A percentile compares a stretch with the other conserved stretches of the same genome.
Conservation (phyloP, 129 eudicot species). For the Ambrosia trifida region DNA sequence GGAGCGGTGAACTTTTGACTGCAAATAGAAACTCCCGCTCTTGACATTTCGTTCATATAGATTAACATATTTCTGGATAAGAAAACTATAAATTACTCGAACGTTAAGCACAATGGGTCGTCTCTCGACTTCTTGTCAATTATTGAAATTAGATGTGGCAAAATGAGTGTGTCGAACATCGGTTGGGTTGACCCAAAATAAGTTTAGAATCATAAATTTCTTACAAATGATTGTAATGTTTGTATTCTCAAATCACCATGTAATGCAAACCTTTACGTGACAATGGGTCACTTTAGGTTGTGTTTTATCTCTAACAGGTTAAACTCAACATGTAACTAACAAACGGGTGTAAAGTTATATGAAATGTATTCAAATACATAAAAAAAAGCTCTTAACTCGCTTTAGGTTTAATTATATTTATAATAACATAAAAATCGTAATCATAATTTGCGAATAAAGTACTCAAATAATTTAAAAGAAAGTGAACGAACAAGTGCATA, state of each 20-base stretch:
- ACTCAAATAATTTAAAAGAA: not conserved
- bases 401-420: not conserved
- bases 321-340: not conserved
- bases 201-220: too few species aligned
- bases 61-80: constrained; percentile 53
- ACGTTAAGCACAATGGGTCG: too few species aligned
- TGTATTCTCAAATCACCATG: not conserved
- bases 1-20: constrained; percentile 77
- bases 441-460: not conserved
- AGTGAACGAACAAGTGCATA: too few species aligned
- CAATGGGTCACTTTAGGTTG: not conserved
- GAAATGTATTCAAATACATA: not conserved
- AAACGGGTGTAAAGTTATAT: not conserved
- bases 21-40: constrained; percentile 74
- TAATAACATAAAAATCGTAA: not conserved
- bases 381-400: not conserved
- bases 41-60: constrained; percentile 63
- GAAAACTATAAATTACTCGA: not conserved
- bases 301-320: not conserved
- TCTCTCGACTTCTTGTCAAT: not conserved
- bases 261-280: not conserved
- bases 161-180: not conserved
- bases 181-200: too few species aligned
- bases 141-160: not conserved
- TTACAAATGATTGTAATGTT: not conserved